phyloP scores from a whole-genome alignment of 1,284 basidiomycete species.

The Cutaneotrichosporon daszewskae region DNA sequence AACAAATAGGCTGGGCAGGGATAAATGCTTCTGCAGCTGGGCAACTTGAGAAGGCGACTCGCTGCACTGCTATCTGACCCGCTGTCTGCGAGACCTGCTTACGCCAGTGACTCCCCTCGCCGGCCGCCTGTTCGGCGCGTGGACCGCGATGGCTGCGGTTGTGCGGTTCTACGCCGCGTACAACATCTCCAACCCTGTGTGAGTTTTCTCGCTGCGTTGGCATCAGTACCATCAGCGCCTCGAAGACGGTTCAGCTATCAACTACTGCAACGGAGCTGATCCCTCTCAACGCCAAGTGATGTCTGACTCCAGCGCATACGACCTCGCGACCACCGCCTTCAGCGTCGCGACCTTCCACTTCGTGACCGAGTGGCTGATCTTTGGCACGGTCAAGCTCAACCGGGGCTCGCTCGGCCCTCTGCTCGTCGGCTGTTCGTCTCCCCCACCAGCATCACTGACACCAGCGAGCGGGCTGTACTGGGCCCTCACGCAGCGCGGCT shows the following conservation, averaged over 20 bases:
- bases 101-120: slow-evolving; percentile 73
- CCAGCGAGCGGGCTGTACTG: slow-evolving; percentile 28
- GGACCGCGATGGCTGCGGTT: slow-evolving; percentile 77
- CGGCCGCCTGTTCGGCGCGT: slow-evolving; percentile 77
- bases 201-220: slow-evolving; percentile 33
- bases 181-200: slow-evolving; percentile 73
- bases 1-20: too few species aligned
- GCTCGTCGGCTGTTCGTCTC: slow-evolving; percentile 73
- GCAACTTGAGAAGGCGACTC: too few species aligned
- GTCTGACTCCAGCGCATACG: slow-evolving; percentile 68
- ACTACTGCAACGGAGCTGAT: too few species aligned
- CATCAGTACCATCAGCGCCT: too few species aligned
- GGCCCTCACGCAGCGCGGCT: slow-evolving; percentile 28
- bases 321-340: slow-evolving; percentile 80
- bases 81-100: background rate
- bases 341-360: slow-evolving; percentile 87
- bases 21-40: too few species aligned
- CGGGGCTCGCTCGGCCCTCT: slow-evolving; percentile 67
- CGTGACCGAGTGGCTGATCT: slow-evolving; percentile 75
- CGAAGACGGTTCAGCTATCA: too few species aligned
- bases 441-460: slow-evolving; percentile 1
- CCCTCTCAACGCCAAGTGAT: too few species aligned
- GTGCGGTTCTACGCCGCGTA: slow-evolving; percentile 81
- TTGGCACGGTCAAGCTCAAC: slow-evolving; percentile 65
- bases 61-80: too few species aligned